These are phyloP conservation scores for Kwoniella botswanensis DNA, from an alignment of 768 basidiomycete genomes.

Conservation along the genomic window DNA sequence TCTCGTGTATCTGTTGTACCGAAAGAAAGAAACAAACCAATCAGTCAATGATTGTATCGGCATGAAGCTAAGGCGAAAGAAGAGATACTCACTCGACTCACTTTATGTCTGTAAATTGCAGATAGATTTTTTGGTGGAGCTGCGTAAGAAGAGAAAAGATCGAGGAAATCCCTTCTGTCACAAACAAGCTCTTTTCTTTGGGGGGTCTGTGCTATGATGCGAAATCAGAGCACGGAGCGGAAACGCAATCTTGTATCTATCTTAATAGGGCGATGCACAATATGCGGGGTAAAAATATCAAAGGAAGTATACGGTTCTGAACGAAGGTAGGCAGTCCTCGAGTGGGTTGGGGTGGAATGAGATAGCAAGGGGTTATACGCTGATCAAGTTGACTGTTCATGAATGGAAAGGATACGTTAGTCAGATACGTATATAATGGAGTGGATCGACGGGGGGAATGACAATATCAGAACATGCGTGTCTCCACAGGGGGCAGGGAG, in stretches of 20 bases:
- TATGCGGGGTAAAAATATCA: conserved; percentile 10
- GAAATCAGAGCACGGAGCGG: background rate
- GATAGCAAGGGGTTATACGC: conserved; percentile 4
- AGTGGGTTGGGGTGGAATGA: background rate
- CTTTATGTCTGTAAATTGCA: background rate
- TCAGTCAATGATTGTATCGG: background rate
- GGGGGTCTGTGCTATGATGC: background rate
- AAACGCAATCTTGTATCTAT: conserved; percentile 9
- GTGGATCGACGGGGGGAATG: background rate
- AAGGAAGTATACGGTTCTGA: conserved; percentile 1
- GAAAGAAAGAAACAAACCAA: background rate
- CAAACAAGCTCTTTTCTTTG: conserved; percentile 5
- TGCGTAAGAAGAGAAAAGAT: background rate
- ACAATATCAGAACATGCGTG: background rate
- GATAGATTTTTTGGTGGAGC: background rate
- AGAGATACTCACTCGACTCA: background rate
- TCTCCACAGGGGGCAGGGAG: background rate
- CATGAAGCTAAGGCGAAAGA: background rate
- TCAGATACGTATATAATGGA: background rate
- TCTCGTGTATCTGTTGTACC: conserved; percentile 1
- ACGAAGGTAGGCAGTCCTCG: background rate
- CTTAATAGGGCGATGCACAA: conserved; percentile 1
- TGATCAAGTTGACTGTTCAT: conserved; percentile 11
- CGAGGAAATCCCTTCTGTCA: background rate
- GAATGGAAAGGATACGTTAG: conserved; percentile 6